Evolutionary conservation across 1,284 basidiomycete species (phyloP), one percentile per base, ranked within the genome.

Genomic region (Ceratobasidium sp.): DNA sequence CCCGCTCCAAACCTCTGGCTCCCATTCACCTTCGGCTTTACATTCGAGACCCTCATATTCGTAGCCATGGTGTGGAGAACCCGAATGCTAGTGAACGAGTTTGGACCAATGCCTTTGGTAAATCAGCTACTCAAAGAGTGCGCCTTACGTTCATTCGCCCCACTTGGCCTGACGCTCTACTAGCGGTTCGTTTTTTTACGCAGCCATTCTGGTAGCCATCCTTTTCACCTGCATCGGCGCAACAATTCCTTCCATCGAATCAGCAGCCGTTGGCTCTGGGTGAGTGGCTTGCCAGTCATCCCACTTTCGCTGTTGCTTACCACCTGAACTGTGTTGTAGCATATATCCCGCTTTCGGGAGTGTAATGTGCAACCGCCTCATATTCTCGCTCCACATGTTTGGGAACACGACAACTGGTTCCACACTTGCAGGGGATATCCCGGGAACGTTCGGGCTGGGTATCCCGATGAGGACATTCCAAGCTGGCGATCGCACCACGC

Each of bases 311-410:
- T 14, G 19, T 11, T 66, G 41, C 48, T 66, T 19, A 29, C 4
- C n/a, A 31, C 22, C 31, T 66, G 5, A 7, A 19, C 34, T 37
- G 9, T 31, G 13, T 16, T n/a, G n/a, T 34, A 69, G 66, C 37
- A n/a, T 58, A 24, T 58, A 56, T 14, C 22, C 51, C 6, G 51
- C 66, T 14, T 41, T 58, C 5, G 27, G 37, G 24, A 69, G 66
- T 27, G 53, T 69, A 6, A 54, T 69, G 37, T 69, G 66, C 24
- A 69, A 41, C 46, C 49, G 66, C 2, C 53, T 69, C 22, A 69
- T 69, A 43, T 69, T 34, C 31, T 69, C 66, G 11, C 66, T 69
- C 24, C 34, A 69, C 27, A 39, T 22, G 14, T 39, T 69, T 22
- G n/a, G n/a, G n/a, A n/a, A n/a, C n/a, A n/a, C n/a, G n/a, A n/a